A percentile compares a stretch with the other conserved stretches of the same genome.
Evolutionary conservation across 305 asterid species (phyloP).

Genomic region (Ajuga reptans): DNA sequence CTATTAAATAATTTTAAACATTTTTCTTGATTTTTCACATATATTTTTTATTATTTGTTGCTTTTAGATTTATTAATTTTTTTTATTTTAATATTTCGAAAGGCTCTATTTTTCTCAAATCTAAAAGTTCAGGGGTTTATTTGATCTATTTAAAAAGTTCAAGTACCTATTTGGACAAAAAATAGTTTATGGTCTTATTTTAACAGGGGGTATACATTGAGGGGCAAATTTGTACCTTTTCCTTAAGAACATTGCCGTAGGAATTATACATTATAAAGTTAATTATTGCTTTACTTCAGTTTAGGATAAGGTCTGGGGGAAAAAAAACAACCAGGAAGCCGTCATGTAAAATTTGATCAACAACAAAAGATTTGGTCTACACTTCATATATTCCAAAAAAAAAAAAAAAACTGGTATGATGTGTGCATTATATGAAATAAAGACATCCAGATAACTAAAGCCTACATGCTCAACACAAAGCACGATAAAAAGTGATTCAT

Average conservation of each 20-base stretch:
- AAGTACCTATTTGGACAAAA: too few species aligned
- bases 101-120: too few species aligned
- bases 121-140: too few species aligned
- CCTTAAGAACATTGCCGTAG: neutral
- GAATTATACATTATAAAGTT: neutral
- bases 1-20: too few species aligned
- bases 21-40: too few species aligned
- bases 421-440: neutral
- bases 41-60: too few species aligned
- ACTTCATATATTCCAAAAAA: neutral
- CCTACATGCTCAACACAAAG: neutral
- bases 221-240: too few species aligned
- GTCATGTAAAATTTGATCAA: slow-evolving; percentile 2
- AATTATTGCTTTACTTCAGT: neutral
- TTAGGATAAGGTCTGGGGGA: neutral
- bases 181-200: too few species aligned
- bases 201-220: too few species aligned
- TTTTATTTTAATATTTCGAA: too few species aligned
- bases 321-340: neutral
- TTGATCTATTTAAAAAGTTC: too few species aligned
- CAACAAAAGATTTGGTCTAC: neutral
- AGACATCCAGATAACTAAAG: neutral
- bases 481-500: neutral
- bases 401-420: neutral
- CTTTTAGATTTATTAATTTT: too few species aligned